Evolutionary conservation across 2,329 filamentous ascomycete genomes (phyloP).

Genomic region (Orbilia oligospora): DNA sequence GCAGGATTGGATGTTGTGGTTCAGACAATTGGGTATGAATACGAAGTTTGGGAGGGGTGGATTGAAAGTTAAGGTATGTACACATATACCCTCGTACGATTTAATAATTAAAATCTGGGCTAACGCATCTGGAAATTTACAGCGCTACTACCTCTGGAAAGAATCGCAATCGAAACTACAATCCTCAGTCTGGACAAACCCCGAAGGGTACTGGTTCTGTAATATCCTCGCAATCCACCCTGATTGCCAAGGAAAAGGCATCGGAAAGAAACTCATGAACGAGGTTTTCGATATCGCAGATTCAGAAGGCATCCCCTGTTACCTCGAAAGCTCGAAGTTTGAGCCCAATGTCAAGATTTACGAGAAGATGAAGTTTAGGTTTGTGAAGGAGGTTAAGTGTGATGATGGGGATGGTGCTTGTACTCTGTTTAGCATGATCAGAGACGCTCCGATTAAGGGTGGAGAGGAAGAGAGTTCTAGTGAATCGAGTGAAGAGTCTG

Average conservation of each 20-base stretch:
- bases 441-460: conserved; percentile 66
- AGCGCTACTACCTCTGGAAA: conserved; percentile 82
- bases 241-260: conserved; percentile 76
- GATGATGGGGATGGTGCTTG: conserved; percentile 74
- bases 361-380: conserved; percentile 77
- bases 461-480: conserved; percentile 37
- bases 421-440: conserved; percentile 71
- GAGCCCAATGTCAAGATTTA: conserved; percentile 80
- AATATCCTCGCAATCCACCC: conserved; percentile 81
- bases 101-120: conserved; percentile 28
- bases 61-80: conserved; percentile 73
- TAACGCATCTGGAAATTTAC: conserved; percentile 21
- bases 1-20: conserved; percentile 77
- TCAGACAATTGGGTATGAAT: conserved; percentile 78
- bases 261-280: conserved; percentile 77
- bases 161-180: conserved; percentile 75
- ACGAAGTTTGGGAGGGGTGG: conserved; percentile 78
- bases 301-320: conserved; percentile 75
- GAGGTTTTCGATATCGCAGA: conserved; percentile 76
- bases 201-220: conserved; percentile 80
- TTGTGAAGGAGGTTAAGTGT: conserved; percentile 77
- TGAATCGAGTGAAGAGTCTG: conserved; percentile 25
- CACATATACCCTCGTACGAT: conserved; percentile 5
- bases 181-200: conserved; percentile 75
- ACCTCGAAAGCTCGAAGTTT: conserved; percentile 78